These are phyloP conservation scores for Madurella fahalii DNA, from an alignment of 2,329 filamentous ascomycete species.

Conservation along the genomic window DNA sequence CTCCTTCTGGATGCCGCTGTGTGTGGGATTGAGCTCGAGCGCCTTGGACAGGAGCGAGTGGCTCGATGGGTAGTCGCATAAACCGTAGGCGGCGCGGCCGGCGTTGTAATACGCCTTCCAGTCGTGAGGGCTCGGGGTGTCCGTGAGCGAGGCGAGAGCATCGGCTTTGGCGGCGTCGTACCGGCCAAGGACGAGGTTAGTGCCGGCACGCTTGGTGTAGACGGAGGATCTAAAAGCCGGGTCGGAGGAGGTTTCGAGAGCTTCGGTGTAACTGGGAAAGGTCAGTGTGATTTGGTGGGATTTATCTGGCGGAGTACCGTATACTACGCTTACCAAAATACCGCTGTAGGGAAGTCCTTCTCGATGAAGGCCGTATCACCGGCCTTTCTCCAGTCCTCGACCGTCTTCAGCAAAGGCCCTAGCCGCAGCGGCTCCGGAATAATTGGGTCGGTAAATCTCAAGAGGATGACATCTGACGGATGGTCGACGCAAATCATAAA, in stretches of 20 bases:
- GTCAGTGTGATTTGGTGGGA: neutral
- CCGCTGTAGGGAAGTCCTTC: slow-evolving; percentile 31
- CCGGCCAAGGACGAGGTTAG: slow-evolving; percentile 32
- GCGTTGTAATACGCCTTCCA: slow-evolving; percentile 35
- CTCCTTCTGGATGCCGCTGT: slow-evolving; percentile 23
- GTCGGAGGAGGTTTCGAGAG: slow-evolving; percentile 27
- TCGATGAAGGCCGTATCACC: slow-evolving; percentile 30
- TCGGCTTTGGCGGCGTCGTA: slow-evolving; percentile 34
- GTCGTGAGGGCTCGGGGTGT: slow-evolving; percentile 21
- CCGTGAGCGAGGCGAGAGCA: slow-evolving; percentile 29
- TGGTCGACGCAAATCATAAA: slow-evolving; percentile 36
- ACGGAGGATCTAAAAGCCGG: slow-evolving; percentile 23
- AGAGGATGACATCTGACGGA: slow-evolving; percentile 31
- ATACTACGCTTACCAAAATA: slow-evolving; percentile 29
- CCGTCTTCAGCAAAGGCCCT: slow-evolving; percentile 21
- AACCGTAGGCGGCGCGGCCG: slow-evolving; percentile 33
- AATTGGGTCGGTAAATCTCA: slow-evolving; percentile 31
- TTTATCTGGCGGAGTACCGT: neutral
- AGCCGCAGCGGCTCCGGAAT: slow-evolving; percentile 29
- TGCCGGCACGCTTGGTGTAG: slow-evolving; percentile 31
- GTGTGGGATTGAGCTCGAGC: slow-evolving; percentile 22
- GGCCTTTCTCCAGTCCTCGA: slow-evolving; percentile 23
- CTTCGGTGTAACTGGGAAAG: slow-evolving; percentile 32
- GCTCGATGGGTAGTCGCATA: slow-evolving; percentile 29
- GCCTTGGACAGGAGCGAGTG: slow-evolving; percentile 27